Base-by-base conservation (phyloP, 441 rosid genomes). In the Brassica hybrid region DNA sequence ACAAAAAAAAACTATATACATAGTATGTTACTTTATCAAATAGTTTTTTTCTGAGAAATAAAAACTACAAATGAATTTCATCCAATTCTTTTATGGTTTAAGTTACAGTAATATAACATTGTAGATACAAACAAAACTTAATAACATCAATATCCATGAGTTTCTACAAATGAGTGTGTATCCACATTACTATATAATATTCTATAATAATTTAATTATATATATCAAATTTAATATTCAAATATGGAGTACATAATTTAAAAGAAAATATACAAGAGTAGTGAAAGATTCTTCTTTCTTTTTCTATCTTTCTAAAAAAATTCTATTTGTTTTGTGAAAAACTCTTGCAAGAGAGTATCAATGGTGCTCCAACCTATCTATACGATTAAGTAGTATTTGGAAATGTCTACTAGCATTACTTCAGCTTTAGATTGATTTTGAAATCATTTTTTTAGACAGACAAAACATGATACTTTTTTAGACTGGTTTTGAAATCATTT, bases 341-440 rank as follows among this genome's bases (percentile, higher is more conserved):
- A 48, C 10, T 52, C 58, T 16, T 16, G 17, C 58, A 7, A 52
- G 19, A 16, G 58, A 52, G 58, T 52, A 52, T 52, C 57, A 52
- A 52, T 52, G 57, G 57, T 50, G 9, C 18, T 50, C 57, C 57
- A 52, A 52, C 10, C 58, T 52, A 52, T 54, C 2, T 17, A 54
- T 11, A 1, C 45, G 8, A 56, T 18, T 56, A 30, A 34, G 4
- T 32, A 17, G 60, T 18, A 69, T 57, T 32, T 58, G 5, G 65
- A 18, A 58, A 36, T 19, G 36, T 58, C 25, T 56, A 56, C 18
- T 54, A 32, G 62, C 6, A 54, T 52, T 56, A 56, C 8, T 34
- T 69, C 64, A 56, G 13, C 16, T 36, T n/a, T 69, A 54, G 54
- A 21, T 69, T 69, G 12, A 3, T 30, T 52, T 69, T 30, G 11